Evolutionary conservation across 2,329 filamentous ascomycete species (phyloP), one percentile per base, ranked within the genome.

Genomic region (Neonectria magnoliae): DNA sequence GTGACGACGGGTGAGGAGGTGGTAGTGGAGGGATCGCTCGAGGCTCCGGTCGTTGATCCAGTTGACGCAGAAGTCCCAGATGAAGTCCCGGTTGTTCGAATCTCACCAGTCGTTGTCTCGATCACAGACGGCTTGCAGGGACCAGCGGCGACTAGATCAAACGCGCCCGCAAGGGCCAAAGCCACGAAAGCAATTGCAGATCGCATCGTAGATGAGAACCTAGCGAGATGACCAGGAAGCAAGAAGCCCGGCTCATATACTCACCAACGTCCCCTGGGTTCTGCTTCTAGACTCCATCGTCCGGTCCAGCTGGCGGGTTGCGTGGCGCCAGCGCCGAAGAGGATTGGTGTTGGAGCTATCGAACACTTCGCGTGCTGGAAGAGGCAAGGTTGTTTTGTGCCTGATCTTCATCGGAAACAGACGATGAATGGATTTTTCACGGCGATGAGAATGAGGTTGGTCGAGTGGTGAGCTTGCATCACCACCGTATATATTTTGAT

Each of bases 1-100:
- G 58, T 66, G 3, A 66, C 59, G 5, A 72, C 7, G 0, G 67
- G 60, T 1, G 29, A 52, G 31, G 29, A 14, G 18, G 69, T 72
- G 1, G 68, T 71, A 22, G 48, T 51, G 1, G 65, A 58, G 0
- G 54, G 6, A 25, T 25, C 25, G 2, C 25, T 25, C 5, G 25
- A 25, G 4, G 25, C 25, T 25, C 5, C 25, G 5, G 25, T 25
- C 25, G 25, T 25, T 25, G 25, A 25, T 25, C 25, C 25, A 25
- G 25, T 25, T 25, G 25, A 25, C 13, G 52, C 29, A 5, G 29
- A 9, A 9, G 29, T 31, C 10, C 9, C 29, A 31, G 29, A 31
- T 31, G n/a, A 20, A 1, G 58, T 58, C n/a, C n/a, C 29, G 27
- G 33, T 5, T 11, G 56, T 33, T 36, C 13, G n/a, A n/a, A n/a